A percentile compares a stretch with the other conserved stretches of the same genome.
These are phyloP conservation scores for Ogataea methanolica DNA, from an alignment of 805 yeast genomes.

Conservation along the genomic window DNA sequence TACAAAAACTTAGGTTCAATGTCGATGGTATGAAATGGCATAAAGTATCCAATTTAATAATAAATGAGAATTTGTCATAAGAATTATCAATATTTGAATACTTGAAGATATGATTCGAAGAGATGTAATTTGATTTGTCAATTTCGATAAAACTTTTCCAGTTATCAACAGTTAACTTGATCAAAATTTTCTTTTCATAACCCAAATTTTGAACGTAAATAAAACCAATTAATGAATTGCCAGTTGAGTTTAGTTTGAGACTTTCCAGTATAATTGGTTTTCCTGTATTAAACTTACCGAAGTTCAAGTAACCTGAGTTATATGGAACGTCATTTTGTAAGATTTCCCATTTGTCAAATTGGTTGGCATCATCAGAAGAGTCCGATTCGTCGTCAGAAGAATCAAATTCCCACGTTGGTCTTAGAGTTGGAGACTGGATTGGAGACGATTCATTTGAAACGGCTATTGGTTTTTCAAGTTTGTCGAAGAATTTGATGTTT, in stretches of 20 bases:
- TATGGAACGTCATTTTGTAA: conserved; percentile 28
- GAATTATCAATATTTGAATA: conserved; percentile 27
- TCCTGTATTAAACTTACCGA: conserved; percentile 27
- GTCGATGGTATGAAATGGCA: conserved; percentile 13
- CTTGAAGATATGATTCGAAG: conserved; percentile 36
- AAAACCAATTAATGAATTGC: conserved; percentile 39
- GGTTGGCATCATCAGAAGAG: conserved; percentile 13
- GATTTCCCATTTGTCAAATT: conserved; percentile 26
- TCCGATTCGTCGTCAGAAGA: conserved; percentile 23
- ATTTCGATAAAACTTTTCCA: conserved; percentile 36
- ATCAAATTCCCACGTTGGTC: conserved; percentile 26
- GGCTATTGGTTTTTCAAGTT: conserved; percentile 54
- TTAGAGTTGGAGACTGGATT: conserved; percentile 17
- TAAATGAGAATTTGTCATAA: conserved; percentile 45
- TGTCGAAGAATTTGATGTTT: conserved; percentile 61
- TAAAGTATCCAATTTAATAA: conserved; percentile 36
- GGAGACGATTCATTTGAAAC: conserved; percentile 60
- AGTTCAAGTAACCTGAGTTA: conserved; percentile 23
- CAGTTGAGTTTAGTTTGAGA: conserved; percentile 34
- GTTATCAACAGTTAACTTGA: conserved; percentile 46
- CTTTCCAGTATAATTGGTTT: conserved; percentile 32
- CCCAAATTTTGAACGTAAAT: conserved; percentile 35
- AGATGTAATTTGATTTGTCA: conserved; percentile 31
- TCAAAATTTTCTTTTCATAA: conserved; percentile 35
- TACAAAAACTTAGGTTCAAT: conserved; percentile 35